Percentiles rank a stretch among this genome's conserved stretches.
These are phyloP conservation scores for Beta corolliflora DNA, from an alignment of 179 eudicot species.

Conservation along the genomic window DNA sequence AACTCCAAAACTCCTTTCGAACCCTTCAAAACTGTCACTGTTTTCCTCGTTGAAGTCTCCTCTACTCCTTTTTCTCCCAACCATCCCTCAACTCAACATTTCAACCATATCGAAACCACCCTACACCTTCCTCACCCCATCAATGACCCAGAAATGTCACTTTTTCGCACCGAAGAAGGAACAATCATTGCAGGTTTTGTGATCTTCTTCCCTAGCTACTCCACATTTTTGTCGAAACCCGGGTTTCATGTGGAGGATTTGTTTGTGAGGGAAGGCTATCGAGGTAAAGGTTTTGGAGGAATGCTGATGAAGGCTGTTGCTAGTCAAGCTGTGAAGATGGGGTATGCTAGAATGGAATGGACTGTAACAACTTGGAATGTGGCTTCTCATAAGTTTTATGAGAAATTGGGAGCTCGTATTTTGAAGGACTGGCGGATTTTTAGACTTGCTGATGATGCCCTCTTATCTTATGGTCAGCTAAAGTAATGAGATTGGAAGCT, in stretches of 20 bases:
- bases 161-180: background rate
- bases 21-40: background rate
- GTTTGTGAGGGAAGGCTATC: background rate
- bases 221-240: too few relatives aligned
- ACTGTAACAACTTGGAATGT: background rate
- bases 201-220: too few relatives aligned
- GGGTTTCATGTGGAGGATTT: background rate
- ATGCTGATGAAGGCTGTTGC: background rate
- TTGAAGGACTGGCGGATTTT: constrained; percentile 4
- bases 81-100: background rate
- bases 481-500: too few relatives aligned
- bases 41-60: background rate
- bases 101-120: background rate
- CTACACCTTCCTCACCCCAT: background rate
- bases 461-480: background rate
- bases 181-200: background rate
- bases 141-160: background rate
- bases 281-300: background rate
- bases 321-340: background rate
- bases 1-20: constrained; percentile 22
- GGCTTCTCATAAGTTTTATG: constrained; percentile 4
- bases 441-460: background rate
- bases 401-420: background rate
- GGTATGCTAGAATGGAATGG: constrained; percentile 4
- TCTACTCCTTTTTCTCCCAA: background rate